phyloP scores from a whole-genome alignment of 108 stramenopile genomes.

The Tribonema minus region DNA sequence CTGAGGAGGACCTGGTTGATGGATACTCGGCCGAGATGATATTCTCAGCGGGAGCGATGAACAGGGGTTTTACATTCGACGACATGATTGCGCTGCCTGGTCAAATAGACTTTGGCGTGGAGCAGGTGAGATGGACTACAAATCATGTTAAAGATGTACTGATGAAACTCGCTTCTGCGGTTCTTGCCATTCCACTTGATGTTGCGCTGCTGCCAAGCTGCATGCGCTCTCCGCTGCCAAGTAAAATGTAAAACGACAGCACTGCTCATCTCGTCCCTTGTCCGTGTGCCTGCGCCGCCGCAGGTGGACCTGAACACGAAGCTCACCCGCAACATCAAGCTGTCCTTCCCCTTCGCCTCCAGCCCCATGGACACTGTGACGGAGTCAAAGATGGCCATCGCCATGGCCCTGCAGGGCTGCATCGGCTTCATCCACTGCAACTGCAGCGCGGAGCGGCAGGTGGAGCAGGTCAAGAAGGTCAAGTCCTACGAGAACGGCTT shows the following conservation, averaged over 20 bases:
- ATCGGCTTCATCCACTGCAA: slow-evolving; percentile 99
- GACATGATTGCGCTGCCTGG: slow-evolving; percentile 96
- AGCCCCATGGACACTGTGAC: slow-evolving; percentile 99
- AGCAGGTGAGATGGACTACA: no score
- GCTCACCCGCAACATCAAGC: slow-evolving; percentile 68
- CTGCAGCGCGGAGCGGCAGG: slow-evolving; percentile 69
- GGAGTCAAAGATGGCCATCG: slow-evolving; percentile 89
- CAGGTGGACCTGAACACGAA: slow-evolving; percentile 79
- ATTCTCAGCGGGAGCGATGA: slow-evolving; percentile 1
- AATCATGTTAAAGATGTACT: no score
- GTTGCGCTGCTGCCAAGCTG: no score
- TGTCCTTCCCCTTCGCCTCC: slow-evolving; percentile 83
- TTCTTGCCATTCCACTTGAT: no score
- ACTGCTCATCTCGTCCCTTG: no score
- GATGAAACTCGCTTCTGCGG: no score
- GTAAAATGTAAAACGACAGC: no score
- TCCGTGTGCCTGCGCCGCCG: not conserved
- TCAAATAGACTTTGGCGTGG: slow-evolving; percentile 83
- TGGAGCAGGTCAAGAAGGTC: slow-evolving; percentile 65
- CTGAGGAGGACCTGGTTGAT: slow-evolving; percentile 32
- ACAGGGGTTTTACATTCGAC: slow-evolving; percentile 87
- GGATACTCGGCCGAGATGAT: slow-evolving; percentile 22
- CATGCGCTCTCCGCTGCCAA: no score
- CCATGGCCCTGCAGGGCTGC: slow-evolving; percentile 96
- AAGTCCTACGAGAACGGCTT: slow-evolving; percentile 99